A percentile compares a stretch with the other conserved stretches of the same genome.
These are phyloP conservation scores for Hygrophorus pudorinus DNA, from an alignment of 768 basidiomycete genomes.

Conservation along the genomic window DNA sequence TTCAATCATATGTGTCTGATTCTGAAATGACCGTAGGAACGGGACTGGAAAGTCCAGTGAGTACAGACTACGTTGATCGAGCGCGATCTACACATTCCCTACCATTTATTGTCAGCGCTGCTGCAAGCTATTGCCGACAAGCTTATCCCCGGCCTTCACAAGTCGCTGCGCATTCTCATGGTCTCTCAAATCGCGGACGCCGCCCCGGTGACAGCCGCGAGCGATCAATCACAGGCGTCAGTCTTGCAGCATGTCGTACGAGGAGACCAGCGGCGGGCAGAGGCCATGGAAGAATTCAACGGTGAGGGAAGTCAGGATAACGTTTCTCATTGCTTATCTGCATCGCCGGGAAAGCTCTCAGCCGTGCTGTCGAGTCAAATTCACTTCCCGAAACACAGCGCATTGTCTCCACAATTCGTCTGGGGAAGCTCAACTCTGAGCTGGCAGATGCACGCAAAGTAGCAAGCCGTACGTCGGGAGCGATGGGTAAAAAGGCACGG, in stretches of 20 bases:
- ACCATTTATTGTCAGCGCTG: too few species aligned
- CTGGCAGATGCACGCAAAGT: slow-evolving; percentile 31
- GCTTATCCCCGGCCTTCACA: slow-evolving; percentile 35
- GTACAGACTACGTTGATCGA: too few species aligned
- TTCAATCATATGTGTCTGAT: not conserved
- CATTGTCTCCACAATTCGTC: slow-evolving; percentile 17
- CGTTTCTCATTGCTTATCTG: not conserved
- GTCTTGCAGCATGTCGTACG: slow-evolving; percentile 32
- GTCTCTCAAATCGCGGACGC: slow-evolving; percentile 26
- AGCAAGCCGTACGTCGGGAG: slow-evolving; percentile 42
- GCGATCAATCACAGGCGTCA: slow-evolving; percentile 11
- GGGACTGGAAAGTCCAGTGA: slow-evolving; percentile 6
- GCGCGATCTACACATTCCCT: too few species aligned
- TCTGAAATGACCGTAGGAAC: not conserved
- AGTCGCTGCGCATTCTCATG: slow-evolving; percentile 31
- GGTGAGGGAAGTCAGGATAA: slow-evolving; percentile 10
- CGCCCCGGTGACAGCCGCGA: slow-evolving; percentile 12
- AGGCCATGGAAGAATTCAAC: slow-evolving; percentile 21
- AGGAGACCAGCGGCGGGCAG: slow-evolving; percentile 28
- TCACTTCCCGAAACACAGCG: slow-evolving; percentile 12
- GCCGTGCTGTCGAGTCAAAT: slow-evolving; percentile 18
- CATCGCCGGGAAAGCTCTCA: slow-evolving; percentile 15
- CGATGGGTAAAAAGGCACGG: slow-evolving; percentile 47
- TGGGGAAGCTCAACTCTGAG: slow-evolving; percentile 16
- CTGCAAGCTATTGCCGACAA: not conserved